These are phyloP conservation scores for Russula emetica DNA, from an alignment of 768 basidiomycete species.

Conservation along the genomic window DNA sequence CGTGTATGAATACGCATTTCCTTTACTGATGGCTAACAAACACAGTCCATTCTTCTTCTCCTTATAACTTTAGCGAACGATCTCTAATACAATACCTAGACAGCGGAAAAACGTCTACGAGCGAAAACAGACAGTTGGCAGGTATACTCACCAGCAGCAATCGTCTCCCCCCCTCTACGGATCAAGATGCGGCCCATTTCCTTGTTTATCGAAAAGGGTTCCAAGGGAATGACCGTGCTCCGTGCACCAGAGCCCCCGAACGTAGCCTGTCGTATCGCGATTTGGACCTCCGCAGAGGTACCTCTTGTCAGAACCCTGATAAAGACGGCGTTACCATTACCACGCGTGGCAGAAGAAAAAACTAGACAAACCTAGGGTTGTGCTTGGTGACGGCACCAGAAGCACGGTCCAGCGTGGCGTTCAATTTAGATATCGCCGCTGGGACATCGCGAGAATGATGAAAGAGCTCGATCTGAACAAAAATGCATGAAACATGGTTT, in stretches of 20 bases:
- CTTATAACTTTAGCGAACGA: constrained; percentile 7
- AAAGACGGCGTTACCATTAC: not conserved
- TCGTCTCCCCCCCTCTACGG: constrained; percentile 86
- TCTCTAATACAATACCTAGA: constrained; percentile 20
- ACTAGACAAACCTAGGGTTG: constrained; percentile 68
- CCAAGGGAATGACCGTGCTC: constrained; percentile 70
- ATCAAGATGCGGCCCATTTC: constrained; percentile 93
- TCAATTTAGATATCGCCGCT: constrained; percentile 76
- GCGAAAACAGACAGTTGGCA: not conserved
- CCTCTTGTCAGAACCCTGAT: constrained; percentile 75
- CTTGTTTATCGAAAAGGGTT: constrained; percentile 83
- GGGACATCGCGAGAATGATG: constrained; percentile 93
- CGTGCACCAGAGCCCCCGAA: constrained; percentile 44
- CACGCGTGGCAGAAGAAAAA: constrained; percentile 5
- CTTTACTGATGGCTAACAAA: not conserved
- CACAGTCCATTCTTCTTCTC: not conserved
- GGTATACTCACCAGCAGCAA: constrained; percentile 71
- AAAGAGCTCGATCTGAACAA: constrained; percentile 73
- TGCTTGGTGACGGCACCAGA: constrained; percentile 68
- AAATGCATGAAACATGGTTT: not conserved
- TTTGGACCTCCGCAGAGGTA: constrained; percentile 78
- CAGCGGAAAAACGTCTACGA: not conserved
- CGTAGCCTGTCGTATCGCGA: constrained; percentile 60
- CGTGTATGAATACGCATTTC: not conserved
- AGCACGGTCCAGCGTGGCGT: constrained; percentile 74